Percentiles rank a stretch among this genome's conserved stretches.
These are phyloP conservation scores for Purshia tridentata DNA, from an alignment of 306 rosid species.

Conservation along the genomic window DNA sequence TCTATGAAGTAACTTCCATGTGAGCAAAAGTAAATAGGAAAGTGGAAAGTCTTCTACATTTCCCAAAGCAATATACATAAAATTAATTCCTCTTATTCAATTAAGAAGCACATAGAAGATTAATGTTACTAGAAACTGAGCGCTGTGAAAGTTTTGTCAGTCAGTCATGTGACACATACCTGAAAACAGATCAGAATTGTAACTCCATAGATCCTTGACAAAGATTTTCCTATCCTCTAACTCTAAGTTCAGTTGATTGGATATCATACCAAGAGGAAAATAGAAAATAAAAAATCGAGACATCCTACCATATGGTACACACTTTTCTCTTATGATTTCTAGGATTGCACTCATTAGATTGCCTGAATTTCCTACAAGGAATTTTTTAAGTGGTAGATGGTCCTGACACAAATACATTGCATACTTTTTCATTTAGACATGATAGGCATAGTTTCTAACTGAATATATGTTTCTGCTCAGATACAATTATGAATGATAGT, in stretches of 20 bases:
- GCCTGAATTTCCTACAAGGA: slow-evolving; percentile 22
- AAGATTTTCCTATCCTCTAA: background rate
- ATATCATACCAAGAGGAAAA: background rate
- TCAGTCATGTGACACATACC: too few species aligned
- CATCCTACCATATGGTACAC: background rate
- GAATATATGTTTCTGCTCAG: too few species aligned
- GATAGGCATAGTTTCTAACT: too few species aligned
- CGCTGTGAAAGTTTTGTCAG: background rate
- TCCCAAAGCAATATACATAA: background rate
- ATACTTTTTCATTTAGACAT: too few species aligned
- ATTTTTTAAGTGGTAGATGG: background rate
- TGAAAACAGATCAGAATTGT: slow-evolving; percentile 16
- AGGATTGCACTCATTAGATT: slow-evolving; percentile 19
- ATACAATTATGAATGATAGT: too few species aligned
- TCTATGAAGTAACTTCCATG: slow-evolving; percentile 28
- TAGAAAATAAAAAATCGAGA: slow-evolving; percentile 3
- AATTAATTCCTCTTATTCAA: background rate
- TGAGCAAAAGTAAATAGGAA: slow-evolving; percentile 20
- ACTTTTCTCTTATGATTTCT: background rate
- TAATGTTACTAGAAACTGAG: slow-evolving; percentile 8
- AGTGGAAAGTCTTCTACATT: slow-evolving; percentile 1
- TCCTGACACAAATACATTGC: too few species aligned
- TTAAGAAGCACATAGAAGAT: slow-evolving; percentile 4
- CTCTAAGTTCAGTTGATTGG: background rate
- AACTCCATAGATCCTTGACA: background rate